phyloP scores from a whole-genome alignment of 2,329 filamentous ascomycete species.

The Hortaea werneckii region DNA sequence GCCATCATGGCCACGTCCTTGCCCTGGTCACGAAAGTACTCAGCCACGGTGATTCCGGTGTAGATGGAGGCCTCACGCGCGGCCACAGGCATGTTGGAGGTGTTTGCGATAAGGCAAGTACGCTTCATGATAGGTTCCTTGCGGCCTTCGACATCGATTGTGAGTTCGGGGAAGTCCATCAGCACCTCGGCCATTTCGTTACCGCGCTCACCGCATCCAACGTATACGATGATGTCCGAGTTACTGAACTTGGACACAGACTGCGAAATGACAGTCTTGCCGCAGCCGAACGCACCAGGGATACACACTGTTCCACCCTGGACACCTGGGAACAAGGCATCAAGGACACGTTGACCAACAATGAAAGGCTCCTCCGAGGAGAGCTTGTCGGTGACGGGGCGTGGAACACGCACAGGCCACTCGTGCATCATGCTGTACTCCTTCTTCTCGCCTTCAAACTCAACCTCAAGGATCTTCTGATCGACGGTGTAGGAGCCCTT shows the following conservation, averaged over 20 bases:
- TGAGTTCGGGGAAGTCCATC: constrained; percentile 98
- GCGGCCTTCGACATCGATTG: constrained; percentile 86
- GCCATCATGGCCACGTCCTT: constrained; percentile 99
- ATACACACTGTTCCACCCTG: constrained; percentile 97
- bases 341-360: constrained; percentile 91
- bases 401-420: constrained; percentile 94
- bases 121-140: constrained; percentile 99
- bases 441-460: constrained; percentile 93
- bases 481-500: constrained; percentile 91
- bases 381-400: constrained; percentile 85
- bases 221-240: constrained; percentile 97
- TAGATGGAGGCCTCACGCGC: constrained; percentile 98
- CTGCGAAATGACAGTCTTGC: constrained; percentile 98
- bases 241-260: constrained; percentile 99
- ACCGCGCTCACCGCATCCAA: constrained; percentile 84
- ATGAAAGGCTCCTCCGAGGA: constrained; percentile 84
- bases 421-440: constrained; percentile 97
- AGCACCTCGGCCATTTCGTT: constrained; percentile 99
- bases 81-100: constrained; percentile 98
- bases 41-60: constrained; percentile 86
- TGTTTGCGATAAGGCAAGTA: constrained; percentile 96
- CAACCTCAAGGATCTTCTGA: constrained; percentile 87
- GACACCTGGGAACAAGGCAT: constrained; percentile 91
- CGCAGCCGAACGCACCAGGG: constrained; percentile 94
- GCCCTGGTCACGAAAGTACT: constrained; percentile 96